Conservation (phyloP, 805 yeast genomes). For the Metschnikowia gelsemii region DNA sequence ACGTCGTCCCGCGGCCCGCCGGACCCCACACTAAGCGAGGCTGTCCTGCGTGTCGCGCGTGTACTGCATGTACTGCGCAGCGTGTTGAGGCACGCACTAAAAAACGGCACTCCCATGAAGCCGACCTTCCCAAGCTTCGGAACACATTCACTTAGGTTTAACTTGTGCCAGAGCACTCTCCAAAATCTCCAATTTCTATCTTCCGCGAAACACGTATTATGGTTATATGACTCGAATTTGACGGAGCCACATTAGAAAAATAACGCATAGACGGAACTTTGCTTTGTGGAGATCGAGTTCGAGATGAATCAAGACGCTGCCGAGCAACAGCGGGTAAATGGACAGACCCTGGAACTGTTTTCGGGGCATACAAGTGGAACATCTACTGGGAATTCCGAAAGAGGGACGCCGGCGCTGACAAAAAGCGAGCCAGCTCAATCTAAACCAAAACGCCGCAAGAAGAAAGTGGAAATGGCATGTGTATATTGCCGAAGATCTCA, state of each 20-base stretch:
- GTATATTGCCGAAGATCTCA: constrained; percentile 91
- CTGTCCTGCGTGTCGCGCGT: background rate
- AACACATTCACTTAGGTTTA: too few species aligned
- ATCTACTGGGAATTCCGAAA: background rate
- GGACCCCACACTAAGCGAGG: constrained; percentile 2
- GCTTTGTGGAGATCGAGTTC: background rate
- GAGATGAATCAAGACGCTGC: background rate
- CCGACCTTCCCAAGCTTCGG: too few species aligned
- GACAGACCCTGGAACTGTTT: background rate
- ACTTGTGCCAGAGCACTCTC: too few species aligned
- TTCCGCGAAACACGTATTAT: too few species aligned
- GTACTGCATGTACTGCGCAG: too few species aligned
- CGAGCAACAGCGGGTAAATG: background rate
- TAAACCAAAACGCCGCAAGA: constrained; percentile 35
- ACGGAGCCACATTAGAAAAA: too few species aligned
- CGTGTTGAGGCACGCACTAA: too few species aligned
- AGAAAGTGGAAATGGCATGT: constrained; percentile 70
- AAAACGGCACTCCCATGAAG: too few species aligned
- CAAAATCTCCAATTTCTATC: too few species aligned
- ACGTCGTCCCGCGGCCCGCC: background rate
- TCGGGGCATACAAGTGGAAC: background rate
- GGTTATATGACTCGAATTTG: too few species aligned
- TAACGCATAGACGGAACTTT: too few species aligned
- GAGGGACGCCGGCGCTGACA: background rate
- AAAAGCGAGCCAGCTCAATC: background rate